Base-by-base conservation (phyloP, 306 rosid genomes). In the Dalbergia oliveri region DNA sequence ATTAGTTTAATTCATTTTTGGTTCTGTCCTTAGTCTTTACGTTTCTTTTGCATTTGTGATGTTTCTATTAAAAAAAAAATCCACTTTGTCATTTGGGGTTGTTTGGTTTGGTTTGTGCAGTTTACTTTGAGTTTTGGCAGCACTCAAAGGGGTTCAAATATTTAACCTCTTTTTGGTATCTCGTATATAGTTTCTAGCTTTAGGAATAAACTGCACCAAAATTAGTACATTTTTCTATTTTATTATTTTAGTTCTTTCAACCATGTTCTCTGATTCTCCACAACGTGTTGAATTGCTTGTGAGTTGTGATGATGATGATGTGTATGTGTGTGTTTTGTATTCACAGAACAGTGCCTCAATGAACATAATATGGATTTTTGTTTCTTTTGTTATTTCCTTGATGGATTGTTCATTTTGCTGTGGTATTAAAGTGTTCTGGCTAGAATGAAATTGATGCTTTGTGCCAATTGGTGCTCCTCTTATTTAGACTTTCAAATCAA, bases 141-240 rank as follows among this genome's bases (percentile, higher is more conserved):
- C 5, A 18, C 4, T 19, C 5, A 16, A 44, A 60, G 41, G 57
- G 39, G 11, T 21, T 64, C 9, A 15, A 51, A 53, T 21, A 47
- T 62, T 63, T 63, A 62, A 81, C 65, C 62, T 62, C 16, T 49
- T 62, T 73, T 62, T 65, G 50, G n/a, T 78, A n/a, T 57, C 47
- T 39, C 5, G 5, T 57, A 5, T 4, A 5, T 50, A 37, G 64
- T 37, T 62, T 59, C 1, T 21, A 53, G 37, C 67, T 51, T 56
- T 44, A 18, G 49, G 56, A 35, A 59, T 47, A 35, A 65, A 5
- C 39, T 39, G 16, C 51, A 58, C 31, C 35, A 16, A 62, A 15
- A 18, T 51, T 31, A 63, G 1, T 51, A 15, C 54, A 6, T 57
- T 39, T 63, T 72, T 1, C 51, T 14, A 56, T 16, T 56, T 15